Evolutionary conservation across 2,329 filamentous ascomycete genomes (phyloP), one percentile per base, ranked within the genome.

Genomic region (Fusarium sp.): DNA sequence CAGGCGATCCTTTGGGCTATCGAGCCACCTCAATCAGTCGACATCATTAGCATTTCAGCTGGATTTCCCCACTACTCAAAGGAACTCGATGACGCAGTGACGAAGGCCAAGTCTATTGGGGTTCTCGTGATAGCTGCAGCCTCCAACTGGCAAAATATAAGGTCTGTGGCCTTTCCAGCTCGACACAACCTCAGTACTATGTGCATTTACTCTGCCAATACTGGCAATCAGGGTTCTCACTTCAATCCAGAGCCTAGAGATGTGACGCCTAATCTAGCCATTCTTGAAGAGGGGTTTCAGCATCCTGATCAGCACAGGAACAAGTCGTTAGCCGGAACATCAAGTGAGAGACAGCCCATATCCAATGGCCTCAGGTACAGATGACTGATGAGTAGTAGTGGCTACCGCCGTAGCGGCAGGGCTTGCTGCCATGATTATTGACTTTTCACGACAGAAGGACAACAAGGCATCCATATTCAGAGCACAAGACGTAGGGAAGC

Each of bases 41-140:
- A 53, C 0, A 52, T 56, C 2, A 53, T 52, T 17, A 56, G 35
- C 0, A 56, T 56, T 7, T 52, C 53, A 0, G 46, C 35, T 10
- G 53, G 53, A 0, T 56, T 56, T 1, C 53, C 46, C 1, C 10
- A 22, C 0, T 52, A 56, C 14, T 52, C 53, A 3, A 33, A 33
- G 1, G 35, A 56, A 8, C 35, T 56, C 0, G 17, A 52, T 1
- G 46, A 41, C 0, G 53, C 53, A 0, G 28, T 43, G 0, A 43
- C 26, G 0, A 56, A 1, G 6, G 53, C 53, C 0, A 52, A 13
- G 0, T 35, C 35, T 0, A 10, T 26, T 0, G 47, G 35, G 0
- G 9, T 35, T 0, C 46, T 56, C 0, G 10, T 56, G 0, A 6
- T 56, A 20, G 53, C 53, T 0, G 53, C 53, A 4, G 53, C 53